phyloP scores from a whole-genome alignment of 2,329 filamentous ascomycete genomes.

The Microdochium trichocladiopsis region DNA sequence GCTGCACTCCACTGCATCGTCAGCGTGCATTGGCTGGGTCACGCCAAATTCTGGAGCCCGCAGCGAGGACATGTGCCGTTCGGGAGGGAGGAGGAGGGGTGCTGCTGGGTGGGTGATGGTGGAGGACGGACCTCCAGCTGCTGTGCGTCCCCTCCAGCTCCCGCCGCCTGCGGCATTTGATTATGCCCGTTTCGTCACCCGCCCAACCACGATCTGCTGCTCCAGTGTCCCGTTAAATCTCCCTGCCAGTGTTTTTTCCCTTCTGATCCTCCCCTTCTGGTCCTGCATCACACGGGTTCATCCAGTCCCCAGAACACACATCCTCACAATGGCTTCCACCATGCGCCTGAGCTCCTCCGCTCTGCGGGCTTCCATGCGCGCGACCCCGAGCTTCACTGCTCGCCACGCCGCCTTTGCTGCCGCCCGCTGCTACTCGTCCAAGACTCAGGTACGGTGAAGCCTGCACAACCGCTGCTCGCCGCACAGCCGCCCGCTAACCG shows the following conservation, averaged over 20 bases:
- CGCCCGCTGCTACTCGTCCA: constrained; percentile 86
- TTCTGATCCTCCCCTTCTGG: constrained; percentile 12
- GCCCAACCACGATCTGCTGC: background rate
- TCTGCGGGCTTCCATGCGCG: constrained; percentile 65
- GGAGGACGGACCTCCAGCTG: background rate
- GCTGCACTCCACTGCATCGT: background rate
- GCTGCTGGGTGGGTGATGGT: too few relatives aligned
- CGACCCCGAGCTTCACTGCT: constrained; percentile 59
- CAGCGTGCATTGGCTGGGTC: background rate
- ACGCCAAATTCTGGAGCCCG: too few relatives aligned
- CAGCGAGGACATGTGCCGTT: too few relatives aligned
- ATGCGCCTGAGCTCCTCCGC: constrained; percentile 75
- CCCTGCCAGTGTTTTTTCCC: constrained; percentile 6
- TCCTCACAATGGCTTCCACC: constrained; percentile 69
- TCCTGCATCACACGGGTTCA: constrained; percentile 8
- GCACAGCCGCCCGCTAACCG: background rate
- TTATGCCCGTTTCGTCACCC: background rate
- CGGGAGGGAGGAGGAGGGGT: too few relatives aligned
- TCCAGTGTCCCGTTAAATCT: constrained; percentile 5
- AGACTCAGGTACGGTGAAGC: constrained; percentile 64
- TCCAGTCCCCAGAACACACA: constrained; percentile 14
- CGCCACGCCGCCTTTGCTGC: constrained; percentile 72
- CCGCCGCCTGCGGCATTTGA: background rate
- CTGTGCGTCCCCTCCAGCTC: background rate
- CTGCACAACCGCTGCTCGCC: constrained; percentile 7